Evolutionary conservation across 306 rosid genomes (phyloP), one percentile per base, ranked within the genome.

Genomic region (Medicago ruthenica): DNA sequence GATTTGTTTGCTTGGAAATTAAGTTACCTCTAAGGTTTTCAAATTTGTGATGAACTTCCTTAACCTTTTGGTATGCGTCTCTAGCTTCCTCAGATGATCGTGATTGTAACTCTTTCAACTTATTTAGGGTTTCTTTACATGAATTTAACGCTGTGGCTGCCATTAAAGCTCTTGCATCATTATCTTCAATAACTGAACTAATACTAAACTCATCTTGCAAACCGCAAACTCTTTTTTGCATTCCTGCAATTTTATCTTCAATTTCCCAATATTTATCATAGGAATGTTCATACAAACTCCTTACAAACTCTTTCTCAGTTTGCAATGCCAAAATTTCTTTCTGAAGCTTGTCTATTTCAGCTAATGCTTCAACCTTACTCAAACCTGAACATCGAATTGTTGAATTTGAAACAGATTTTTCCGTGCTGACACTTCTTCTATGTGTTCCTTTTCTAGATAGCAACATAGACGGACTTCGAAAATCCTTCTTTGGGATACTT

Each of bases 271-370:
- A 86, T 75, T 85, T 90, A 12, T 84, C 86, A 51, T 88, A 88
- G 16, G 90, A 90, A 24, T 84, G 85, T 17, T 92, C 96, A 18
- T 86, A 90, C 82, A 86, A 71, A 81, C 93, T 84, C 85, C 90
- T 88, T 5, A 89, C 97, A 74, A 96, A 96, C 82, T 96, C 99
- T 86, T 90, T 89, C 80, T 92, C 98, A 0, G 99, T 96, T 58
- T 96, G 97, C 3, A 88, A 44, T 0, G 84, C 86, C 83, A 92
- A 77, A 40, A 88, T 92, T 24, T 88, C 98, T 80, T 96, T 96
- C 45, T 89, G 98, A 69, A 90, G 87, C 73, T 64, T 87, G 76
- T 90, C 92, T 5, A 96, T 79, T 81, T 90, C 92, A 34, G 79
- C 61, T 15, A 87, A 16, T 7, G 97, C 98, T 80, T 83, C 96